phyloP scores from a whole-genome alignment of 106 monocot species.

The Acanthochlamys bracteata region DNA sequence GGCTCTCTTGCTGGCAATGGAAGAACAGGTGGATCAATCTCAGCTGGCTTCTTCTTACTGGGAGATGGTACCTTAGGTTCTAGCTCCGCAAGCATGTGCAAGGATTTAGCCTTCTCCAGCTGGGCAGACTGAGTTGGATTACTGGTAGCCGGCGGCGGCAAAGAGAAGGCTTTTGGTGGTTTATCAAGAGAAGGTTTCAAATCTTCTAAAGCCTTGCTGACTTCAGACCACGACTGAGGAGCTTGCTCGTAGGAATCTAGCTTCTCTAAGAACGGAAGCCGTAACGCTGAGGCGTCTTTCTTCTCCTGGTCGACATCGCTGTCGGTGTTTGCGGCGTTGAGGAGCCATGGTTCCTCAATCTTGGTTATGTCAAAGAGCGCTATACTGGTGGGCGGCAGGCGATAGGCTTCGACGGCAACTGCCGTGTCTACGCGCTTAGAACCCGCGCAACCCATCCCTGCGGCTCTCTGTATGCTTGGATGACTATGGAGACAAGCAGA shows the following conservation, averaged over 20 bases:
- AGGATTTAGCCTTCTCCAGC: neutral
- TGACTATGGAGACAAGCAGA: neutral
- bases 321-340: slow-evolving; percentile 16
- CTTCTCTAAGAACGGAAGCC: slow-evolving; percentile 60
- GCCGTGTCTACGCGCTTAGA: slow-evolving; percentile 48
- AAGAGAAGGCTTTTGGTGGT: slow-evolving; percentile 3
- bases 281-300: slow-evolving; percentile 25
- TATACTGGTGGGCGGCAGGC: slow-evolving; percentile 69
- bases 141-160: neutral
- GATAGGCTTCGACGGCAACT: slow-evolving; percentile 39
- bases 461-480: neutral
- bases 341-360: slow-evolving; percentile 81
- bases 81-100: neutral
- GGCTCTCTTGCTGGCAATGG: slow-evolving; percentile 17
- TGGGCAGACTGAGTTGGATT: neutral
- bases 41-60: neutral
- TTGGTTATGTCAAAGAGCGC: slow-evolving; percentile 74
- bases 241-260: slow-evolving; percentile 57
- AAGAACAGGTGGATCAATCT: neutral
- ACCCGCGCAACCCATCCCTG: slow-evolving; percentile 62
- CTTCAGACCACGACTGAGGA: slow-evolving; percentile 84
- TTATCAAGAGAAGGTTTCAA: slow-evolving; percentile 47
- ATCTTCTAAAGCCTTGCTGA: slow-evolving; percentile 81
- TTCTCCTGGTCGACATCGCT: slow-evolving; percentile 17
- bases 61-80: neutral